Conservation (phyloP, 2,329 filamentous ascomycete genomes). For the Penicillium sp. region DNA sequence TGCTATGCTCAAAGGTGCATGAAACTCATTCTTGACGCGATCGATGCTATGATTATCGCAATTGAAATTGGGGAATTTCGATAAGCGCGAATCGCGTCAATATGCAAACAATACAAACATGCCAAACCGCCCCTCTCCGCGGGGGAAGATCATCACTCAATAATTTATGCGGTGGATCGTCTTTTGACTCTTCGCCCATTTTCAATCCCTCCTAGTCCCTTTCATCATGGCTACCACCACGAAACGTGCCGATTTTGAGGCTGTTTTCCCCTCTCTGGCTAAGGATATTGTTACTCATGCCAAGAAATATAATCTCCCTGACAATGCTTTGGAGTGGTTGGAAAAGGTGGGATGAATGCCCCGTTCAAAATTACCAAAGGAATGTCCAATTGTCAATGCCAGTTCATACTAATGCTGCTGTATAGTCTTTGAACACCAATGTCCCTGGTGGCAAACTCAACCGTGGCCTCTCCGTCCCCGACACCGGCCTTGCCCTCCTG, state of each 20-base stretch:
- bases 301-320: slow-evolving; percentile 73
- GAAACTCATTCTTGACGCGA: too few species aligned
- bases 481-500: slow-evolving; percentile 77
- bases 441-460: slow-evolving; percentile 95
- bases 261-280: slow-evolving; percentile 79
- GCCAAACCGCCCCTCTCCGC: slow-evolving; percentile 18
- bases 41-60: too few species aligned
- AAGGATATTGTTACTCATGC: slow-evolving; percentile 74
- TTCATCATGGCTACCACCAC: slow-evolving; percentile 64
- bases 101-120: slow-evolving; percentile 29
- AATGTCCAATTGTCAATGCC: neutral
- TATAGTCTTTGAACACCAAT: slow-evolving; percentile 75
- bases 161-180: too few species aligned
- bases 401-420: slow-evolving; percentile 5
- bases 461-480: slow-evolving; percentile 94
- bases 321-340: slow-evolving; percentile 78
- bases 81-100: slow-evolving; percentile 2
- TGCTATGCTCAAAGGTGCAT: too few species aligned
- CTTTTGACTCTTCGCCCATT: slow-evolving; percentile 5
- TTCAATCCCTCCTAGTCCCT: slow-evolving; percentile 8
- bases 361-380: neutral
- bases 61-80: slow-evolving; percentile 12
- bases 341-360: slow-evolving; percentile 55
- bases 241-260: slow-evolving; percentile 69
- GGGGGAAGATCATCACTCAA: slow-evolving; percentile 12